Evolutionary conservation across 495 filamentous ascomycete genomes (phyloP), one percentile per base, ranked within the genome.

Genomic region (Tuber melanosporum): DNA sequence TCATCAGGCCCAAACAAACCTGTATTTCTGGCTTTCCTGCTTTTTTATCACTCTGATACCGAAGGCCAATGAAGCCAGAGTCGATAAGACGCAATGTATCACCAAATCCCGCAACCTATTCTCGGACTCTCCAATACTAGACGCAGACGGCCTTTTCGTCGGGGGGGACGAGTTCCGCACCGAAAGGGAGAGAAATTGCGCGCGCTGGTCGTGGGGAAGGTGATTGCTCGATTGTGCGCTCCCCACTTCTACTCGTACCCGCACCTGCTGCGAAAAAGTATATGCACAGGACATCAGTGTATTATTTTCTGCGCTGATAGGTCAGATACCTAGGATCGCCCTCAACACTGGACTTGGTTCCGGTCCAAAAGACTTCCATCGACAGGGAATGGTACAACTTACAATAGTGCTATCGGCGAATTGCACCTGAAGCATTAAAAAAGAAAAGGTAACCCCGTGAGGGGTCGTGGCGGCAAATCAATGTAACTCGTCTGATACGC

Each of bases 401-500:
- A 36, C 78, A 71, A 71, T 75, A 74, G 75, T 77, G 77, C 75
- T 80, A 75, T 79, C 74, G 71, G 46, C 78, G 78, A 80, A 80
- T 80, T 47, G 73, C 71, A 80, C 62, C 75, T 45, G 45, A 72
- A 76, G 77, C 77, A 79, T 76, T 80, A 69, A 76, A 70, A 80
- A 75, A 76, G 78, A 79, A 80, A 76, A 73, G 46, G 43, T 70
- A 73, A 32, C 52, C 74, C 71, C 74, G 78, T 80, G 78, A 80
- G 78, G 77, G 78, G 78, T 80, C 43, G 71, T 80, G 77, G 78
- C 71, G 71, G 77, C 77, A 80, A 79, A 80, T 80, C 57, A 78
- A 80, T 80, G 71, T 75, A 78, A 80, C 77, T 76, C 76, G 71
- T 80, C 36, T 74, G 78, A 79, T 78, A 79, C 79, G 77, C 78